phyloP scores from a whole-genome alignment of 192 early-diverging fungal genomes.

The Allomyces javanicus region DNA sequence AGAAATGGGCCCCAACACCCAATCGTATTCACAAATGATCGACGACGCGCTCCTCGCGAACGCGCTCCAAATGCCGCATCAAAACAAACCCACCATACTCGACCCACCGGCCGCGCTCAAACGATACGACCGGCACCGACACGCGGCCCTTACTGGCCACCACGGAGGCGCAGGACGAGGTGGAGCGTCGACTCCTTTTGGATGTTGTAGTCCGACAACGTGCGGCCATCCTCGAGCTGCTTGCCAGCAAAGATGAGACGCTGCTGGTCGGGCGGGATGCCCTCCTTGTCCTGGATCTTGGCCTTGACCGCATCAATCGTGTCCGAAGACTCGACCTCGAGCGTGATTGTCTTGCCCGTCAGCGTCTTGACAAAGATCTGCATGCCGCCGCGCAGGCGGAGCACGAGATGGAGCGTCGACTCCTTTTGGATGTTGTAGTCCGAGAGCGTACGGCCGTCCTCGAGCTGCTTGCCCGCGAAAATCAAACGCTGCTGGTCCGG shows the following conservation, averaged over 20 bases:
- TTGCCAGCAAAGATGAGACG: conserved; percentile 69
- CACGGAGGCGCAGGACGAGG: conserved; percentile 57
- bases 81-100: no score
- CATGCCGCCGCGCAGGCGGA: conserved; percentile 58
- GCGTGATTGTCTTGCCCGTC: conserved; percentile 92
- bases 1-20: no score
- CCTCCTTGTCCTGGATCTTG: conserved; percentile 76
- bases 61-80: no score
- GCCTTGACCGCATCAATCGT: conserved; percentile 63
- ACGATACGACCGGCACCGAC: no score
- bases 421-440: conserved; percentile 78
- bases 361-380: conserved; percentile 48
- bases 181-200: conserved; percentile 69
- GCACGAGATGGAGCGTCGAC: conserved; percentile 55
- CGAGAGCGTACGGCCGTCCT: conserved; percentile 48
- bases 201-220: conserved; percentile 57
- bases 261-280: conserved; percentile 68
- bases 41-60: no score
- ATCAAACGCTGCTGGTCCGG: conserved; percentile 68
- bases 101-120: no score
- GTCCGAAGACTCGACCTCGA: conserved; percentile 63
- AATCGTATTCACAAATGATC: no score
- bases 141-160: conserved; percentile 24
- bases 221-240: conserved; percentile 60
- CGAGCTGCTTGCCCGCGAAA: conserved; percentile 65